A percentile compares a stretch with the other conserved stretches of the same genome.
Conservation (phyloP, 345 rosid species). For the Melastoma malabathricum region DNA sequence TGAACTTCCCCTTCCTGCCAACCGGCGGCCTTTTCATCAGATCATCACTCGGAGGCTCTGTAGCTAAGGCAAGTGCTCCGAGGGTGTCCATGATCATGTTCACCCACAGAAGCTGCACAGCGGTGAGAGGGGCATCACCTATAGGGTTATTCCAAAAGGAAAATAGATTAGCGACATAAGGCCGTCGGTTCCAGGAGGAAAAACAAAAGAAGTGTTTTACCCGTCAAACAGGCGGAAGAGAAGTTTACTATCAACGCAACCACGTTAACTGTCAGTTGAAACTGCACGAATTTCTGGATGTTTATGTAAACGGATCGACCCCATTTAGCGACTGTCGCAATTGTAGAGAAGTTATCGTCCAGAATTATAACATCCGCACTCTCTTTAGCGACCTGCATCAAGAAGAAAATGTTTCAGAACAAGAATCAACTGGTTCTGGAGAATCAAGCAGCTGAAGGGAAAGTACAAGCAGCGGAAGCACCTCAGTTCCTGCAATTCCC, state of each 20-base stretch:
- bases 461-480: slow-evolving; percentile 9
- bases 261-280: slow-evolving; percentile 81
- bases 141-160: slow-evolving; percentile 7
- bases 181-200: too few relatives aligned
- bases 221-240: slow-evolving; percentile 79
- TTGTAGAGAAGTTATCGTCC: slow-evolving; percentile 81
- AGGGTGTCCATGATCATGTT: slow-evolving; percentile 86
- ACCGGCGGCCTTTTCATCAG: slow-evolving; percentile 60
- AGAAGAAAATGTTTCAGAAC: not conserved
- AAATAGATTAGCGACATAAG: not conserved
- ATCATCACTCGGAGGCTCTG: slow-evolving; percentile 68
- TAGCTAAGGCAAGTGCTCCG: slow-evolving; percentile 85
- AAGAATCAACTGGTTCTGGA: too few relatives aligned
- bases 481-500: slow-evolving; percentile 89
- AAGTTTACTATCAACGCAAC: slow-evolving; percentile 81
- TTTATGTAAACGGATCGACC: slow-evolving; percentile 81
- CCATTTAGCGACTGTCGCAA: slow-evolving; percentile 71
- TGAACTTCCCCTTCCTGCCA: slow-evolving; percentile 73
- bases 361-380: slow-evolving; percentile 83
- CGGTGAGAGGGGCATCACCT: slow-evolving; percentile 76
- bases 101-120: slow-evolving; percentile 85
- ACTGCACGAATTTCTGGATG: slow-evolving; percentile 87
- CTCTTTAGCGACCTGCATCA: slow-evolving; percentile 90
- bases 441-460: too few relatives aligned
- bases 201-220: slow-evolving; percentile 16